Evolutionary conservation across 1,139 yeast species (phyloP), one percentile per base, ranked within the genome.

Genomic region (Taphrina deformans): DNA sequence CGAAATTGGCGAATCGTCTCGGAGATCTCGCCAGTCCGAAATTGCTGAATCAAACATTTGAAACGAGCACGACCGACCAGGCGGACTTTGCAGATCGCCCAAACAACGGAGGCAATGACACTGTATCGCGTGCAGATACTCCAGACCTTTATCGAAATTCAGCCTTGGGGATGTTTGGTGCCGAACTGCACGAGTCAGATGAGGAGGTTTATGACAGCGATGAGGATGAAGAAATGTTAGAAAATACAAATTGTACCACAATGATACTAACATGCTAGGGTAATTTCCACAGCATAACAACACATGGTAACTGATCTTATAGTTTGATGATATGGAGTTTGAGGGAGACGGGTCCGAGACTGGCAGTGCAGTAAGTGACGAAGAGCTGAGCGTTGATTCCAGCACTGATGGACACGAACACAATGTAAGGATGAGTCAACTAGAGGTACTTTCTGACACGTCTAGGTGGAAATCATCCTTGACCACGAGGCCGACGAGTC

Each of bases 141-240:
- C 92, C 96, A 0, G 96, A 91, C 73, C 79, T 92, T 72, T 86
- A 91, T 75, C 80, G 87, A 62, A 90, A 92, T 73, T 91, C 97
- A 0, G 89, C 97, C 0, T 79, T 92, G 62, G 97, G 97, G 1
- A 91, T 92, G 96, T 92, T 88, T 73, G 66, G 67, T 38, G 69
- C 69, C 9, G 97, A 92, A 71, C 86, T 89, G 61, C 87, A 81
- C 38, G 79, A 75, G 21, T 75, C 71, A 23, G 73, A 72, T 52
- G 75, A 71, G 26, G 72, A 69, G 41, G 73, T 70, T 24, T 73
- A 70, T 40, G 70, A 67, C 29, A 73, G 69, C 18, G 72, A 71
- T 21, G 75, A 72, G 33, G 70, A 70, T 33, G 73, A 70, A 18
- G 69, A 66, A 65, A 71, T 55, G 65, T 63, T 31, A 16, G 29